These are phyloP conservation scores for Mycena floridula DNA, from an alignment of 768 basidiomycete genomes.

Conservation along the genomic window DNA sequence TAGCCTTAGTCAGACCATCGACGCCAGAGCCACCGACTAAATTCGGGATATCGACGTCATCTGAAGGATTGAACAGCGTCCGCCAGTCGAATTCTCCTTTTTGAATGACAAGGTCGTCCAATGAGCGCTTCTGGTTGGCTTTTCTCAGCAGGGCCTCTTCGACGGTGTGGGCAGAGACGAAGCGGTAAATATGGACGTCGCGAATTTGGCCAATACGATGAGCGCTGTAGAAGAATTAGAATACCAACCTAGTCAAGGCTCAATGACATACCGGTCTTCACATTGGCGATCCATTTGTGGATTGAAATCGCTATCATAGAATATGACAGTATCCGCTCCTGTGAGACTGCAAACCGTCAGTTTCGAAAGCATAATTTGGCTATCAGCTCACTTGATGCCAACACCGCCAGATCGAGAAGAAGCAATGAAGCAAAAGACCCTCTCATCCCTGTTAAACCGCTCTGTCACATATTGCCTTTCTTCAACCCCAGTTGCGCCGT, in stretches of 20 bases:
- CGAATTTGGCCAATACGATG: constrained; percentile 98
- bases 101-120: constrained; percentile 90
- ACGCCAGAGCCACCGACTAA: constrained; percentile 50
- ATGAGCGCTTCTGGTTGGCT: constrained; percentile 93
- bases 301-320: constrained; percentile 96
- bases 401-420: constrained; percentile 78
- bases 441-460: constrained; percentile 72
- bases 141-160: constrained; percentile 96
- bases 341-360: constrained; percentile 46
- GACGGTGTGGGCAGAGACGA: constrained; percentile 84
- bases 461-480: constrained; percentile 90
- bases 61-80: constrained; percentile 70
- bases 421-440: constrained; percentile 86
- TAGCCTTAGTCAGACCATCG: constrained; percentile 57
- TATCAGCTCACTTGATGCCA: constrained; percentile 80
- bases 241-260: background rate
- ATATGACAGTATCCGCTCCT: constrained; percentile 92
- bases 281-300: constrained; percentile 98
- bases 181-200: constrained; percentile 94
- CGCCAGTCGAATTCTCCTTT: constrained; percentile 95
- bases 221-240: constrained; percentile 43
- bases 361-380: background rate
- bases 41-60: too few relatives aligned
- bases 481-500: constrained; percentile 94
- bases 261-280: constrained; percentile 68